Conservation (phyloP, 2,329 filamentous ascomycete species). For the Botrytis elliptica region DNA sequence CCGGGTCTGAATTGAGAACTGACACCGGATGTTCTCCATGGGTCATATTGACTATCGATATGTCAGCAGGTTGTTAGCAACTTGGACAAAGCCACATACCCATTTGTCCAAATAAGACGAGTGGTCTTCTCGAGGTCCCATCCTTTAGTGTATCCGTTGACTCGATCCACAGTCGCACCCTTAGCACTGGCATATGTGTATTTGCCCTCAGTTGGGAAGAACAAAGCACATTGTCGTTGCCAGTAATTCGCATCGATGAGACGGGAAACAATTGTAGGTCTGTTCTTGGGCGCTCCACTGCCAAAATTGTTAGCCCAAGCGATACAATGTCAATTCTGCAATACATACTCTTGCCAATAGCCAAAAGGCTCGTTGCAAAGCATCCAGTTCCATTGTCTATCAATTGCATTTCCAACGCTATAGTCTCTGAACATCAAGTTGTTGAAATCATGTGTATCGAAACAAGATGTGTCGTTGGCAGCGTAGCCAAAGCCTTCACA, state of each 20-base stretch:
- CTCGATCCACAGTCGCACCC: conserved; percentile 47
- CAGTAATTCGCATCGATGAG: conserved; percentile 52
- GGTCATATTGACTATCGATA: conserved; percentile 50
- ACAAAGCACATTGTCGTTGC: conserved; percentile 54
- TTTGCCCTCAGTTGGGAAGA: conserved; percentile 53
- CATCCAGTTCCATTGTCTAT: conserved; percentile 58
- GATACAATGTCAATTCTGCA: not conserved
- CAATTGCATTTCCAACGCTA: conserved; percentile 45
- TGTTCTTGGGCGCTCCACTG: conserved; percentile 47
- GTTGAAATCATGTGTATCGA: conserved; percentile 51
- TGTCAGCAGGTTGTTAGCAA: conserved; percentile 15
- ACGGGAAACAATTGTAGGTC: conserved; percentile 51
- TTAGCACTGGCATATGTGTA: conserved; percentile 49
- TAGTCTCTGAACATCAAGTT: conserved; percentile 52
- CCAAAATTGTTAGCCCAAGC: conserved; percentile 13
- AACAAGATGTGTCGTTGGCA: conserved; percentile 48
- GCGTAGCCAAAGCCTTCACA: conserved; percentile 51
- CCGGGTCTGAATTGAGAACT: conserved; percentile 53
- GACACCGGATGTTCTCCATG: conserved; percentile 56
- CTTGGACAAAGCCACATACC: conserved; percentile 36
- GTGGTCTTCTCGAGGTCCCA: conserved; percentile 53
- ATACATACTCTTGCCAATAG: conserved; percentile 53
- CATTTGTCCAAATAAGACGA: conserved; percentile 58
- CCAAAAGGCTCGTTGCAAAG: conserved; percentile 62
- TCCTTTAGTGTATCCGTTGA: conserved; percentile 56